Percentiles rank a stretch among this genome's conserved stretches.
These are phyloP conservation scores for Tulasnella sp. DNA, from an alignment of 768 basidiomycete species.

Conservation along the genomic window DNA sequence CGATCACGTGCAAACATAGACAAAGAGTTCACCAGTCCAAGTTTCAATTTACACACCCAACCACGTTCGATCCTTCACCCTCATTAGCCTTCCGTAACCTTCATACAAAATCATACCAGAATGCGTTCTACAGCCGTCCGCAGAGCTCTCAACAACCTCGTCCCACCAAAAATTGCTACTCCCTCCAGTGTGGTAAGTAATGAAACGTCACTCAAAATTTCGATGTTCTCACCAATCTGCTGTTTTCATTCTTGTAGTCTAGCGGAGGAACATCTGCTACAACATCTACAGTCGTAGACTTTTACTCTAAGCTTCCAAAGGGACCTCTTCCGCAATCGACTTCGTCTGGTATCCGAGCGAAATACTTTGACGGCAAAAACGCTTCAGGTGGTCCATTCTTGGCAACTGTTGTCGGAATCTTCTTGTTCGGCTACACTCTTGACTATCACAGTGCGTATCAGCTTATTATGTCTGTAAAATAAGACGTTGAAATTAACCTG, in stretches of 20 bases:
- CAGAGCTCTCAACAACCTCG: constrained; percentile 68
- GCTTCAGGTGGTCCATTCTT: constrained; percentile 61
- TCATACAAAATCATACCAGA: constrained; percentile 11
- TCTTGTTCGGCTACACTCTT: constrained; percentile 70
- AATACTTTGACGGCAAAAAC: constrained; percentile 76
- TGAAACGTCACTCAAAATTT: neutral
- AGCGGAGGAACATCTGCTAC: constrained; percentile 63
- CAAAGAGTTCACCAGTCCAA: neutral
- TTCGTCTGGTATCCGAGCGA: constrained; percentile 54
- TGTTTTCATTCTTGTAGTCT: constrained; percentile 36
- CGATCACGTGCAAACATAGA: too few relatives aligned
- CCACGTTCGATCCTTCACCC: neutral
- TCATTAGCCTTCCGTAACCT: neutral
- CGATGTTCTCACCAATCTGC: neutral
- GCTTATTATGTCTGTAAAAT: constrained; percentile 14
- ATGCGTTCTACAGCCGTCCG: constrained; percentile 80
- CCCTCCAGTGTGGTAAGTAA: constrained; percentile 69
- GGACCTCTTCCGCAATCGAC: constrained; percentile 52
- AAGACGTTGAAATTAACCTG: neutral
- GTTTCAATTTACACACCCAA: neutral
- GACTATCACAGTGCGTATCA: constrained; percentile 73
- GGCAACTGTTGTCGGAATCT: constrained; percentile 48
- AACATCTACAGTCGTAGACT: constrained; percentile 76
- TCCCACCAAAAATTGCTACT: constrained; percentile 93
- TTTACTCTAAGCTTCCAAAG: constrained; percentile 95